phyloP scores from a whole-genome alignment of 108 stramenopile genomes.

The Fragilariopsis cylindrus region DNA sequence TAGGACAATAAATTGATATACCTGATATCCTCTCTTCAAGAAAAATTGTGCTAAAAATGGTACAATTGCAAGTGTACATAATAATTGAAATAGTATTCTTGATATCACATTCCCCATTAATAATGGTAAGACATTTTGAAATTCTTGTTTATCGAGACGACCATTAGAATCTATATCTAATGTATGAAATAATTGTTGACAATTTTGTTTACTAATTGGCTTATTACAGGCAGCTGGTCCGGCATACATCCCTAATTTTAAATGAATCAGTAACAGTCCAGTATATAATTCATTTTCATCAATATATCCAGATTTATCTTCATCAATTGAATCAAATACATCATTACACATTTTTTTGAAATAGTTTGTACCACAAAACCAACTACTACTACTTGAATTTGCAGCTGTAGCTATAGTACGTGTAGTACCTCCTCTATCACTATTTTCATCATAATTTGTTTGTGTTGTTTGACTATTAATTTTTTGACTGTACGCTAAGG shows the following conservation, averaged over 20 bases:
- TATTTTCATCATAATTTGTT: too few species aligned
- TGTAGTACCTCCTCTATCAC: too few species aligned
- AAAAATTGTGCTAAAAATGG: constrained; percentile 60
- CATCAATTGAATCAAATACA: constrained; percentile 68
- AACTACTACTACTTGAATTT: neutral
- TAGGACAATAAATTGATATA: too few species aligned
- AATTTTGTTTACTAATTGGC: constrained; percentile 58
- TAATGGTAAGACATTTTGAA: constrained; percentile 64
- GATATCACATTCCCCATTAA: constrained; percentile 72
- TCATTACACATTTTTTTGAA: constrained; percentile 54
- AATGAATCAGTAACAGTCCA: constrained; percentile 76
- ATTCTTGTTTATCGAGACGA: constrained; percentile 61
- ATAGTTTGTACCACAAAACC: constrained; percentile 35
- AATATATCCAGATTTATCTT: constrained; percentile 61
- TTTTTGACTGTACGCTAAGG: too few species aligned
- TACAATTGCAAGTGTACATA: constrained; percentile 66
- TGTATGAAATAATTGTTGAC: constrained; percentile 58
- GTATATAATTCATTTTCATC: constrained; percentile 78
- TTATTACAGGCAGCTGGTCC: constrained; percentile 75
- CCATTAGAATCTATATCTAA: constrained; percentile 58
- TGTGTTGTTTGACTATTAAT: too few species aligned
- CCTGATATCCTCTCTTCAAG: constrained; percentile 19
- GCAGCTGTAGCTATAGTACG: neutral
- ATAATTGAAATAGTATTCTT: constrained; percentile 73
- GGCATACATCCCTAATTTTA: constrained; percentile 72